Evolutionary conservation across 2,329 filamentous ascomycete species (phyloP), one percentile per base, ranked within the genome.

Genomic region (Penicillium sp.): DNA sequence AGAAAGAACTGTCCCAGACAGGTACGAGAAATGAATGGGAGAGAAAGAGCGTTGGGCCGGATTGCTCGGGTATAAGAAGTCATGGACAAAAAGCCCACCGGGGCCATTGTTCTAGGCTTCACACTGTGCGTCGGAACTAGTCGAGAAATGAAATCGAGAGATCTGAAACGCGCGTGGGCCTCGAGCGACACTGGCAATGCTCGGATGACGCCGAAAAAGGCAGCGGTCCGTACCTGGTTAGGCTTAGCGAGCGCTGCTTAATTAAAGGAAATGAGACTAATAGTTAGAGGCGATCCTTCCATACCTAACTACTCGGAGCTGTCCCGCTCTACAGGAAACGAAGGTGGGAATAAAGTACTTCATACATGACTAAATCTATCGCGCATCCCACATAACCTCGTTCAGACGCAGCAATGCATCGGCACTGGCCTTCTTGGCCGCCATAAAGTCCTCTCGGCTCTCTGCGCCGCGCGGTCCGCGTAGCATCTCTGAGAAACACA

Each of bases 311-410:
- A 39, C 13, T 13, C 18, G 16, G 36, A 10, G 13, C 20, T 9
- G 13, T 11, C 39, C 13, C 38, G 20, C 22, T 40, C 39, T 16
- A 41, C 7, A n/a, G 39, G 2, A 25, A 27, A 41, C 27, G 20
- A 25, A 27, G 5, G n/a, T 24, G 25, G 25, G 3, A 16, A 20
- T 24, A 13, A 27, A 41, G 24, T 41, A 41, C 22, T 16, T 25
- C 20, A 13, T 9, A 27, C 22, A 27, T 25, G 39, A 25, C 38
- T 16, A 27, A 16, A 27, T 46, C 58, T 63, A 70, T 45, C 63
- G 68, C 31, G 70, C 71, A 69, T 77, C 75, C 75, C 75, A 77
- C 74, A 78, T 76, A 38, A 76, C 63, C 63, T 77, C 75, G 48
- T 73, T 76, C 61, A 78, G 60, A 44, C 67, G 67, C 51, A 77